Evolutionary conservation across 306 rosid species (phyloP), one percentile per base, ranked within the genome.

Genomic region (Medicago arabica): DNA sequence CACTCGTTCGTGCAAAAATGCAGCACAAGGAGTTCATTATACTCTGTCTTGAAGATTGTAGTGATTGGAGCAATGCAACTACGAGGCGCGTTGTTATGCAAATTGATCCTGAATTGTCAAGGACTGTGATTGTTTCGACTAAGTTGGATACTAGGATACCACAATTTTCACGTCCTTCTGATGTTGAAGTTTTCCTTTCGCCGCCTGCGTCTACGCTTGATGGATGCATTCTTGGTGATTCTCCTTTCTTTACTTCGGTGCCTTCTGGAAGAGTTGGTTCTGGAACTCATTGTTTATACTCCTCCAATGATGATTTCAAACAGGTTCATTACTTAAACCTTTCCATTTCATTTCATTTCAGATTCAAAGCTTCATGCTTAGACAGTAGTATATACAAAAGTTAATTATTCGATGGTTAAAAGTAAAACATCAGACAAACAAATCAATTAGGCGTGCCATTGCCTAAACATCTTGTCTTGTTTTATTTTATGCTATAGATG

Each of bases 61-160:
- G 97, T 81, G 99, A 95, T 81, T 95, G 97, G 99, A 95, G 93
- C 76, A 95, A 92, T 73, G 97, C 97, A 0, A 92, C 97, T 21
- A 95, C 97, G 0, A 75, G 97, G 18, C 90, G 97, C 59, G 84
- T 95, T 9, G 99, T 95, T 40, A 95, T 95, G 97, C 99, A 95
- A 97, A 86, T 92, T 72, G 99, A 95, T 80, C 99, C 99, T 16
- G 99, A 95, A 78, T 84, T 95, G 65, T 89, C 96, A 1, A 86
- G 99, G 85, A 95, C 97, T 8, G 92, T 95, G 6, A 74, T 95
- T 83, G 99, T 95, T 36, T 95, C 99, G 3, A 95, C 99, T 58
- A 95, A 95, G 81, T 91, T 95, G 3, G 99, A 95, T 75, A 95
- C 97, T 12, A 90, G 91, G 85, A 95, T 95, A 81, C 99, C 93